These are phyloP conservation scores for Chlamydomonas reinhardtii DNA, from an alignment of 163 green algal species.

Conservation along the genomic window DNA sequence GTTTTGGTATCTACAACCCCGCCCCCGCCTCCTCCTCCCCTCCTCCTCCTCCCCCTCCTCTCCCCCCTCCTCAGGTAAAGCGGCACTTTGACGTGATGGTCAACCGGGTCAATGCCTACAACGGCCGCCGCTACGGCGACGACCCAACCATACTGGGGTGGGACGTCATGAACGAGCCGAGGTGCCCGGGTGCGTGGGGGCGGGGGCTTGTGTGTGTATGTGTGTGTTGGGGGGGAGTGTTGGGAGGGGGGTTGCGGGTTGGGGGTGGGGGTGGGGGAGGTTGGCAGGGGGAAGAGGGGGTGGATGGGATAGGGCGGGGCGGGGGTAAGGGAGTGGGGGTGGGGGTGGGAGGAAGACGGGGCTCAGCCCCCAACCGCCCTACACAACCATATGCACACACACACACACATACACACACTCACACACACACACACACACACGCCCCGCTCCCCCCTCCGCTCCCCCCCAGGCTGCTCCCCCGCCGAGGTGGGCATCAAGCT, in stretches of 20 bases:
- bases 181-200: constrained; percentile 58
- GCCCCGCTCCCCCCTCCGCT: too few species aligned
- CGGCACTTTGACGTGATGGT: constrained; percentile 62
- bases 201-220: not conserved
- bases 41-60: too few species aligned
- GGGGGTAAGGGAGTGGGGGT: too few species aligned
- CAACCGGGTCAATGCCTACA: constrained; percentile 63
- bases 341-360: too few species aligned
- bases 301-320: too few species aligned
- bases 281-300: not conserved
- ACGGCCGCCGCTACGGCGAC: constrained; percentile 58
- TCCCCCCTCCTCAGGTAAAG: constrained; percentile 60
- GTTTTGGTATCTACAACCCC: too few species aligned
- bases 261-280: not conserved
- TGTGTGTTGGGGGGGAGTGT: not conserved
- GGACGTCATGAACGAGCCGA: constrained; percentile 78
- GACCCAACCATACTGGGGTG: constrained; percentile 77
- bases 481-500: constrained; percentile 27
- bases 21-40: too few species aligned
- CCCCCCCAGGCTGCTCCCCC: constrained; percentile 4
- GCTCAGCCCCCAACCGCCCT: too few species aligned
- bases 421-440: too few species aligned
- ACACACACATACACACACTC: too few species aligned
- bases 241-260: not conserved
- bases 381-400: too few species aligned